These are phyloP conservation scores for Heliosperma pusillum DNA, from an alignment of 148 eudicot genomes.

Conservation along the genomic window DNA sequence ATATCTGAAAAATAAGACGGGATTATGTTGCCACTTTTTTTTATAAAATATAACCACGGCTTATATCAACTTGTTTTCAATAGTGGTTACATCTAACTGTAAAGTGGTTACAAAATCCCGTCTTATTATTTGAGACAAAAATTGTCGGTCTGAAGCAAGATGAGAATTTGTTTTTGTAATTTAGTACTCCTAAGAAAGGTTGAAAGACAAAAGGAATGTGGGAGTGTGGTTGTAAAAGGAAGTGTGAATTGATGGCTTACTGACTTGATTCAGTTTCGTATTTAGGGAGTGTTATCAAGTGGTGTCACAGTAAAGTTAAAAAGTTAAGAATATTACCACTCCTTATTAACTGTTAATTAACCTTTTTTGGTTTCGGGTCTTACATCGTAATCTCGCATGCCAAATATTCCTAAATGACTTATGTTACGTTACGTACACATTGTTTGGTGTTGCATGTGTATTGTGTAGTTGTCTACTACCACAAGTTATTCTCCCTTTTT, in stretches of 20 bases:
- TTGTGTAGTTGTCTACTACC: not conserved
- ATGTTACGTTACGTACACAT: not conserved
- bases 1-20: too few relatives aligned
- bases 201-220: constrained; percentile 3
- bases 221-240: not conserved
- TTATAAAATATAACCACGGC: too few relatives aligned
- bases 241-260: not conserved
- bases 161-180: too few relatives aligned
- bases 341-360: not conserved
- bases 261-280: too few relatives aligned
- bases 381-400: not conserved
- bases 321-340: not conserved
- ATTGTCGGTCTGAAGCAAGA: too few relatives aligned
- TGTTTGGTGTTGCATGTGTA: not conserved
- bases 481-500: not conserved
- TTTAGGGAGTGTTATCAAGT: not conserved
- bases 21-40: too few relatives aligned
- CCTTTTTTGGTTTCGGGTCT: not conserved
- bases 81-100: too few relatives aligned
- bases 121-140: too few relatives aligned
- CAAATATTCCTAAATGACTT: not conserved
- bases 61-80: too few relatives aligned
- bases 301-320: not conserved
- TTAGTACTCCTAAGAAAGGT: too few relatives aligned
- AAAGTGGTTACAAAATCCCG: too few relatives aligned